These are phyloP conservation scores for Pythium coloratum DNA, from an alignment of 352 stramenopile genomes.

Conservation along the genomic window DNA sequence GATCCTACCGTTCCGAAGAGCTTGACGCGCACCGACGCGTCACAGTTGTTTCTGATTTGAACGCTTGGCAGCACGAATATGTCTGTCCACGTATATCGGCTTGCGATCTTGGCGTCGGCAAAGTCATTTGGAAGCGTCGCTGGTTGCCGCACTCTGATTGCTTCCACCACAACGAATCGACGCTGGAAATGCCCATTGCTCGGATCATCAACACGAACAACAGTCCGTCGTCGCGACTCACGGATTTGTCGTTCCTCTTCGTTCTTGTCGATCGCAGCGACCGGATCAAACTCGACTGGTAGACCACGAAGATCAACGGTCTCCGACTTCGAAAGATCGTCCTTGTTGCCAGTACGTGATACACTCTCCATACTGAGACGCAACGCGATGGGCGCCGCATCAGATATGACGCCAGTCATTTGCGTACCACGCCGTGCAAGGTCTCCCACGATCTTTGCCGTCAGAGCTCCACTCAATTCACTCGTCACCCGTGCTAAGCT, in stretches of 20 bases:
- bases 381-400: background rate
- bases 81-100: slow-evolving; percentile 23
- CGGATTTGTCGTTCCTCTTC: background rate
- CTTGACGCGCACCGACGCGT: background rate
- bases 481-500: background rate
- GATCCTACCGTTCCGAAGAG: slow-evolving; percentile 8
- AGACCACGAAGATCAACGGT: slow-evolving; percentile 26
- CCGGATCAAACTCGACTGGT: slow-evolving; percentile 51
- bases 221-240: background rate
- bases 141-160: slow-evolving; percentile 4
- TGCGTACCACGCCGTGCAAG: background rate
- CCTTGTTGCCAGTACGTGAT: background rate
- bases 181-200: background rate
- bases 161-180: slow-evolving; percentile 11
- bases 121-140: slow-evolving; percentile 26
- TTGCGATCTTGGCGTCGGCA: slow-evolving; percentile 7
- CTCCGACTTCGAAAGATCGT: background rate
- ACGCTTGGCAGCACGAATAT: slow-evolving; percentile 19
- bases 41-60: slow-evolving; percentile 15
- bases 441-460: background rate
- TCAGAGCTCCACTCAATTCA: background rate
- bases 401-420: background rate
- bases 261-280: slow-evolving; percentile 24
- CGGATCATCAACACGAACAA: background rate
- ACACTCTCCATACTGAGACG: background rate